These are phyloP conservation scores for Hamigera avellanea DNA, from an alignment of 495 filamentous ascomycete genomes.

Conservation along the genomic window DNA sequence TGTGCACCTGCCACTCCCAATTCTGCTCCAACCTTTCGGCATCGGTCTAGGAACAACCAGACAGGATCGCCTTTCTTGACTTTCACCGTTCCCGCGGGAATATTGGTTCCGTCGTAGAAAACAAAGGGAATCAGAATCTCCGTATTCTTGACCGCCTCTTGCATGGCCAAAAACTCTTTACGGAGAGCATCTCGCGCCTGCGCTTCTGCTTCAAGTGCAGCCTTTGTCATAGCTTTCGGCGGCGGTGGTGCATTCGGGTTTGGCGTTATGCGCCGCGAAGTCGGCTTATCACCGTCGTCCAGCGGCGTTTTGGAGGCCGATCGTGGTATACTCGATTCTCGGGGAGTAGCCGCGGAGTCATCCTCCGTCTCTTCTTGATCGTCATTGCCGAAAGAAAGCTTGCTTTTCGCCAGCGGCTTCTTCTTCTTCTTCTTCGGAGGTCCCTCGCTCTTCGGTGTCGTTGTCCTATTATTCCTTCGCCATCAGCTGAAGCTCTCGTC, in stretches of 20 bases:
- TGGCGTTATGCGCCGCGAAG: constrained; percentile 43
- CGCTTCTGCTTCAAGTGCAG: constrained; percentile 68
- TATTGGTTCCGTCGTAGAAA: constrained; percentile 96
- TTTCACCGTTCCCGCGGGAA: constrained; percentile 66
- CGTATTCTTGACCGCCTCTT: constrained; percentile 78
- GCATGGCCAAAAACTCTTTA: constrained; percentile 72
- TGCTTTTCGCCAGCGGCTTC: constrained; percentile 48
- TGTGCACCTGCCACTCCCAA: constrained; percentile 54
- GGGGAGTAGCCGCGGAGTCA: constrained; percentile 21
- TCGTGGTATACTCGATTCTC: constrained; percentile 23
- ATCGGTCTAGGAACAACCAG: constrained; percentile 86
- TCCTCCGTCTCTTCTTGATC: constrained; percentile 36
- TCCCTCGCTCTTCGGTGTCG: constrained; percentile 29
- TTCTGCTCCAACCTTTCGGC: constrained; percentile 79
- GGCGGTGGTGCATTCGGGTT: constrained; percentile 56
- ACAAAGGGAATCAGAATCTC: constrained; percentile 92
- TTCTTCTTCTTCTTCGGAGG: constrained; percentile 56
- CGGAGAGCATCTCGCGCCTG: constrained; percentile 70
- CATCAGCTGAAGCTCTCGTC: constrained; percentile 19
- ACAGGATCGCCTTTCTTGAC: constrained; percentile 88
- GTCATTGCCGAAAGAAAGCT: constrained; percentile 57
- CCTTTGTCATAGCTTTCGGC: constrained; percentile 79
- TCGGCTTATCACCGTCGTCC: constrained; percentile 25
- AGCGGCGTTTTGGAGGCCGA: constrained; percentile 27
- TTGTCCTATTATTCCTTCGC: constrained; percentile 25